Base-by-base conservation (phyloP, 257 asterid genomes). In the Jaltomata sinuosa region DNA sequence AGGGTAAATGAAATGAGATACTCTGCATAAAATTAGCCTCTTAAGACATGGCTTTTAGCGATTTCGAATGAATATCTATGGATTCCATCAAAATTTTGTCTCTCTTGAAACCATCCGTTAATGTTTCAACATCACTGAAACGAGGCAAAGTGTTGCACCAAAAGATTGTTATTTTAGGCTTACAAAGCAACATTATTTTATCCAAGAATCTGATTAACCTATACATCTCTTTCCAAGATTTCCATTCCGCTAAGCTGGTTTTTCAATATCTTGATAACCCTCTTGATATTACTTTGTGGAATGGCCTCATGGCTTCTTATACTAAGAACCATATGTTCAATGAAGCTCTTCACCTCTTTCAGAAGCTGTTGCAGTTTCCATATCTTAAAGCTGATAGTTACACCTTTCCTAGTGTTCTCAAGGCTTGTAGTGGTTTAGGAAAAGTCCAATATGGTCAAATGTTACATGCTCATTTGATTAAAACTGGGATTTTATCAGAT, bases 331-430 rank as follows among this genome's bases (percentile, higher is more conserved):
- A 82, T 89, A 86, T 91, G 93, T 93, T 88, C 80, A 55, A 49
- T 42, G 94, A 93, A 82, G 95, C 92, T 25, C 55, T 94, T 74
- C 81, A 88, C 21, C 80, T 92, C 83, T 94, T 88, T 74, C 88
- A 81, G 16, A 86, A 54, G 82, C 76, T 93, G 83, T 87, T 74
- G 55, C 61, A 45, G 7, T 87, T 83, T 87, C 91, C 92, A 40
- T 83, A 74, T 69, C 83, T 93, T 87, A 91, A 89, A 85, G 93
- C 98, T 12, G 93, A 93, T 76, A 85, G 90, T 80, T 94, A 90
- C 84, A 93, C 97, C 16, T 94, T 90, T 61, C 97, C 98, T 47
- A 93, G 97, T 85, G 88, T 93, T 83, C 87, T 94, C 81, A 94
- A 94, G 89, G 98, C 97, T 53, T 92, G 97, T 85, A 85, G 93